phyloP scores from a whole-genome alignment of 2,329 filamentous ascomycete species.

The Colletotrichum higginsianum region DNA sequence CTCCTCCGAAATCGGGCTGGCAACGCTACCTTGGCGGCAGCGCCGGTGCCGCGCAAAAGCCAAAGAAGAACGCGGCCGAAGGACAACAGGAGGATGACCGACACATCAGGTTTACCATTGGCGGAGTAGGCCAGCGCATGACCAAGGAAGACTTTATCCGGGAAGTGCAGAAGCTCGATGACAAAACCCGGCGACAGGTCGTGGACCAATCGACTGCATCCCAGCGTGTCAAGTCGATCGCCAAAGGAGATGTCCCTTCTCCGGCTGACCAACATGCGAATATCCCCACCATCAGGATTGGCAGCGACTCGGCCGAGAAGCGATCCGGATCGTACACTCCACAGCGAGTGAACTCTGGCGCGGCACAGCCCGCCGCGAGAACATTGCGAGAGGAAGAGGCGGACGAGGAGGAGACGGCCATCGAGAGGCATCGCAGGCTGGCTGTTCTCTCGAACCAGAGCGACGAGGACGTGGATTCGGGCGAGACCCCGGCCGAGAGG shows the following conservation, averaged over 20 bases:
- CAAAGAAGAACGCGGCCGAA: conserved; percentile 57
- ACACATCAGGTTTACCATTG: conserved; percentile 82
- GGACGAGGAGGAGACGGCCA: conserved; percentile 73
- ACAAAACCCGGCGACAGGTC: conserved; percentile 71
- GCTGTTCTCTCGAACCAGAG: conserved; percentile 63
- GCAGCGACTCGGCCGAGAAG: conserved; percentile 25
- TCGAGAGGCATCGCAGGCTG: conserved; percentile 77
- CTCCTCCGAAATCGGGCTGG: conserved; percentile 66
- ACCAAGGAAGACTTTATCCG: conserved; percentile 85
- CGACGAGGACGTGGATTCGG: conserved; percentile 59
- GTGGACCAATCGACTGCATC: conserved; percentile 67
- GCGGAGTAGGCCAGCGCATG: conserved; percentile 80
- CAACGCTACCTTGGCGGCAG: conserved; percentile 62
- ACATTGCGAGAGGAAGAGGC: conserved; percentile 37
- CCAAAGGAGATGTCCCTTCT: conserved; percentile 56
- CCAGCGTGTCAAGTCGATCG: conserved; percentile 64
- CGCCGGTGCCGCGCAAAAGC: conserved; percentile 41
- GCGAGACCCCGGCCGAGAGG: conserved; percentile 82
- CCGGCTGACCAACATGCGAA: conserved; percentile 19
- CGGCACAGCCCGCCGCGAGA: not conserved
- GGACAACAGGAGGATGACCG: conserved; percentile 76
- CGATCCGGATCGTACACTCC: conserved; percentile 23
- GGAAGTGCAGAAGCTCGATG: conserved; percentile 81
- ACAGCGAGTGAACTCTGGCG: conserved; percentile 14
- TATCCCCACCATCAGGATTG: conserved; percentile 28